Evolutionary conservation across 305 asterid genomes (phyloP), one percentile per base, ranked within the genome.

Genomic region (Rubia tinctorum): DNA sequence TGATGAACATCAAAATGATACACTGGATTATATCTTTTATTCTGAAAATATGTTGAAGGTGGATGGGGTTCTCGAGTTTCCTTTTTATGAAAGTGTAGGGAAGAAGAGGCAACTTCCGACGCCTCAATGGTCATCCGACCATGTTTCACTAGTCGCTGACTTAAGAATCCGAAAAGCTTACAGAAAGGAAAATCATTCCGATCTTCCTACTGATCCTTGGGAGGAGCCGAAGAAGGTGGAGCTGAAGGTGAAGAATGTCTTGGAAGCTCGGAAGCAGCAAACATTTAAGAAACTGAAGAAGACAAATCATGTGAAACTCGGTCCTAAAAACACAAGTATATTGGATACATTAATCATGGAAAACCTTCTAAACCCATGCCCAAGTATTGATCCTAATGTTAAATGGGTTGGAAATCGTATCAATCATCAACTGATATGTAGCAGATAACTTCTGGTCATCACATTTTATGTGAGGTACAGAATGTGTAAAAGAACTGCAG

Each of bases 81-180:
- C 91, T 84, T 96, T 86, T 56, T 96, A 92, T 84, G 92, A 88
- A 68, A 84, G 92, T 78, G 77, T 89, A 83, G 85, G 98, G 68
- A 90, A 86, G 81, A 90, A 42, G 37, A 66, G 96, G 10, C 92
- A 92, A 49, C 94, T 92, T 77, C 98, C 98, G 69, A 90, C 98
- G 76, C 96, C 98, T 65, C 91, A 90, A 82, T 90, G 96, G 96
- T 92, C 97, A 59, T 92, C 98, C 64, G 97, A 92, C 82, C 98
- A 92, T 83, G 85, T 92, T 70, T 96, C 97, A 11, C 87, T 92
- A 63, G 79, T 90, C 47, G 98, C 98, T 15, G 91, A 92, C 73
- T 89, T 92, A 67, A 70, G 65, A 34, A 37, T 70, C 17, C 39
- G 23, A 20, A 34, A 18, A 55, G 65, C 73, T 70, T 70, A 17